Base-by-base conservation (phyloP, 2,329 filamentous ascomycete genomes). In the Albophoma yamanashiensis region DNA sequence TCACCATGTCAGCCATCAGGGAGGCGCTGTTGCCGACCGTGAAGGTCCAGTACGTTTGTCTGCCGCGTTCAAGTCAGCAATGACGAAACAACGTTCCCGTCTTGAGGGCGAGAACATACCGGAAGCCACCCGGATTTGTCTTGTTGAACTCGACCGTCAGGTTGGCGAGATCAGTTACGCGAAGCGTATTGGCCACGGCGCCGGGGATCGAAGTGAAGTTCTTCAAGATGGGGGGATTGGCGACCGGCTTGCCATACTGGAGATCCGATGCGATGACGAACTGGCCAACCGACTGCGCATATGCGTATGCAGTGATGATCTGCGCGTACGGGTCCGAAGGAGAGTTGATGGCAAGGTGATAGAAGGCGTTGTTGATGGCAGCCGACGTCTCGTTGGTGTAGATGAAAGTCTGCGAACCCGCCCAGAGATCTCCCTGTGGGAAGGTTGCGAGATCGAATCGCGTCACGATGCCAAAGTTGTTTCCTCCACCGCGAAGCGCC, bases 401-500 rank as follows among this genome's bases (percentile, higher is more conserved):
- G 45, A 62, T 52, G 61, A 71, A 75, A 7, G 66, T 64, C 34
- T 69, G 66, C 5, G 69, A 59, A 9, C 75, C 74, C 40, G 74
- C 76, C 71, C 74, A 76, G 57, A 79, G 67, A 2, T 68, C 39
- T 15, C 71, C 73, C 17, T 70, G 72, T 1, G 70, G 67, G 55
- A 74, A 71, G 0, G 75, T 74, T 15, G 68, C 68, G 17, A 80
- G 66, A 27, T 76, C 73, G 67, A 85, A 76, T 12, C 78, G 78
- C 12, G 77, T 73, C 5, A 85, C 79, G 4, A 86, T 73, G n/a
- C 78, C 83, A 62, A 82, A 85, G 55, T 78, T 84, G 40, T 80
- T 81, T 2, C 82, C 80, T 1, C 82, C 81, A 22, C 82, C 81
- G 43, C 75, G 73, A 1, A 85, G 73, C 2, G 82, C 83, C 79